These are phyloP conservation scores for Biscogniauxia marginata DNA, from an alignment of 2,329 filamentous ascomycete species.

Conservation along the genomic window DNA sequence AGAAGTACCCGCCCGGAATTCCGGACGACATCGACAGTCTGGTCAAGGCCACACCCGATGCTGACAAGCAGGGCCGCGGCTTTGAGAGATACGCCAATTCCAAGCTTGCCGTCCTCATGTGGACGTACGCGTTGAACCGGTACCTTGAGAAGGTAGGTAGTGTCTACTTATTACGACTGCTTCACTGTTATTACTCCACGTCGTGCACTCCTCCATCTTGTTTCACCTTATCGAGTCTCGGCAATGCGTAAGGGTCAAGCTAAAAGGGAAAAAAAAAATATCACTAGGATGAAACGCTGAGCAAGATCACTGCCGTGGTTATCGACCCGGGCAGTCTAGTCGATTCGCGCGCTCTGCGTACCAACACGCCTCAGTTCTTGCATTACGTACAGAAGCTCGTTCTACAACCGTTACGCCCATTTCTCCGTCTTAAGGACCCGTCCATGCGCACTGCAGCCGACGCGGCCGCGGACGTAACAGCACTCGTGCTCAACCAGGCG, in stretches of 20 bases:
- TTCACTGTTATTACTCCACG: too few relatives aligned
- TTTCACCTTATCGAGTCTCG: background rate
- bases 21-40: conserved; percentile 37
- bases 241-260: background rate
- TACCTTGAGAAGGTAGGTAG: conserved; percentile 25
- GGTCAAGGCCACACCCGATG: conserved; percentile 34
- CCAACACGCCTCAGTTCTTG: conserved; percentile 32
- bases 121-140: conserved; percentile 40
- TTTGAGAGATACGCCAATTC: conserved; percentile 44
- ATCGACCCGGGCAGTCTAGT: conserved; percentile 32
- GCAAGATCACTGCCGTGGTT: conserved; percentile 28
- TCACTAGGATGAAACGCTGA: conserved; percentile 23
- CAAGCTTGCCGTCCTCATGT: conserved; percentile 40
- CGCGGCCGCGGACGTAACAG: conserved; percentile 26
- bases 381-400: conserved; percentile 27
- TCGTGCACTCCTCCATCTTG: background rate
- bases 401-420: conserved; percentile 21
- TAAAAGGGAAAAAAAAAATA: background rate
- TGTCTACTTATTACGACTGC: background rate
- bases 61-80: conserved; percentile 37
- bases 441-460: conserved; percentile 30
- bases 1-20: conserved; percentile 36
- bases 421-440: conserved; percentile 32
- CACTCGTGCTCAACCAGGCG: conserved; percentile 21
- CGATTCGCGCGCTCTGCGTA: conserved; percentile 37